Evolutionary conservation across 306 rosid species (phyloP), one percentile per base, ranked within the genome.

Genomic region (Ormosia emarginata): DNA sequence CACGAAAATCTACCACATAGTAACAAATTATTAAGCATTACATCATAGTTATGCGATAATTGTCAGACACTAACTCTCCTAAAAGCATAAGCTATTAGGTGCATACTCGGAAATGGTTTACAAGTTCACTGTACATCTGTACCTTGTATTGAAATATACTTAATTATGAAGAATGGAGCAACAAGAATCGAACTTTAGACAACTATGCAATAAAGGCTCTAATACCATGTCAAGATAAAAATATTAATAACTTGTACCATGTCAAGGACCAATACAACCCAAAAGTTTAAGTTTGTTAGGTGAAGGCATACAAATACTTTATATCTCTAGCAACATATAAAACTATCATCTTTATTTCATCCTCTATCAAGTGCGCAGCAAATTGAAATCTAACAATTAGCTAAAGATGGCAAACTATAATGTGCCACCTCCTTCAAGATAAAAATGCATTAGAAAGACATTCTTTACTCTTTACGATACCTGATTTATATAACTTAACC

Each of bases 401-500:
- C 82, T 69, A 40, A 39, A 74, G 57, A 44, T 65, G 59, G 58
- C 7, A 79, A 49, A 63, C 65, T 34, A 33, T 10, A 41, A 75
- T 63, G 69, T 47, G 64, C 74, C 81, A 52, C 65, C 57, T 46
- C 73, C 67, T 44, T 79, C 77, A 86, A 73, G 52, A 81, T 62
- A 17, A 79, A 72, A 83, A 71, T 8, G 75, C 49, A 40, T 64
- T 72, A 68, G 52, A 57, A 68, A 85, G 43, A 57, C 29, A 18
- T 8, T 66, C 49, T 40, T 36, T 46, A 76, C 50, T 8, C 74
- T 73, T 62, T 72, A 75, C 32, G 46, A 32, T 91, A 95, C 99
- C 99, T 93, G 99, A 89, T 95, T 95, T 85, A 93, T 89, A 79
- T 91, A 82, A 83, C 99, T 95, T 82, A 95, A 78, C 85, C 93